phyloP scores from a whole-genome alignment of 768 basidiomycete genomes.

The Stropharia rugosoannulata region DNA sequence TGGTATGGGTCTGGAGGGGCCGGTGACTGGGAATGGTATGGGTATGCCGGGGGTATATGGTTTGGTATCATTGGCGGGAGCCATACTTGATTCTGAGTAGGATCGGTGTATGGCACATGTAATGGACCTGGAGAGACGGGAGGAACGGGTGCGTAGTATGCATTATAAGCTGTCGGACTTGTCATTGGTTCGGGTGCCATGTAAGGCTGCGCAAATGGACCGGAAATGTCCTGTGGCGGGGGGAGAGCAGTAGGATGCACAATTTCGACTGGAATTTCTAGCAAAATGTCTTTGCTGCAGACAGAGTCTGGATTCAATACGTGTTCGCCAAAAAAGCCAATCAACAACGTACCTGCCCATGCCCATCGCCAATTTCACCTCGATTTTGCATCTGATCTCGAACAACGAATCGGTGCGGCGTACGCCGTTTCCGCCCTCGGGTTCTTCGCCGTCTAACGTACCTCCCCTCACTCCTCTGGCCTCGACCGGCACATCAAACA shows the following conservation, averaged over 20 bases:
- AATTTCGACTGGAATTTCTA: slow-evolving; percentile 64
- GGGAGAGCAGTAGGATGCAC: slow-evolving; percentile 65
- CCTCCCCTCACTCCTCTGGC: slow-evolving; percentile 69
- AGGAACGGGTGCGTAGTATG: slow-evolving; percentile 31
- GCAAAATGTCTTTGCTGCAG: slow-evolving; percentile 65
- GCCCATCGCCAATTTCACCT: slow-evolving; percentile 66
- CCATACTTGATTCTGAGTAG: slow-evolving; percentile 47
- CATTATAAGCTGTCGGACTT: slow-evolving; percentile 23
- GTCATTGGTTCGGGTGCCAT: slow-evolving; percentile 17
- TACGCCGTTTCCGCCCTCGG: slow-evolving; percentile 26
- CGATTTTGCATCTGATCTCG: slow-evolving; percentile 64
- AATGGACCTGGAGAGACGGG: slow-evolving; percentile 37
- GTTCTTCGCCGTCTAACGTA: slow-evolving; percentile 39
- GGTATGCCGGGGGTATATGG: slow-evolving; percentile 28
- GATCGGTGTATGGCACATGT: slow-evolving; percentile 38
- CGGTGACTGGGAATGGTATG: slow-evolving; percentile 13
- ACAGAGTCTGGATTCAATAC: slow-evolving; percentile 4
- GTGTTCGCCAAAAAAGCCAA: not conserved
- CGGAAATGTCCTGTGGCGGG: slow-evolving; percentile 25
- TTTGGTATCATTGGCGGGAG: slow-evolving; percentile 30
- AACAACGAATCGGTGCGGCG: slow-evolving; percentile 56
- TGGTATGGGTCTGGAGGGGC: slow-evolving; percentile 13
- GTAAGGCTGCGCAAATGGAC: slow-evolving; percentile 18
- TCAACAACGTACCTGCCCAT: slow-evolving; percentile 52
- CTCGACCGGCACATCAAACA: slow-evolving; percentile 73